A percentile compares a stretch with the other conserved stretches of the same genome.
Evolutionary conservation across 176 grass and related monocot genomes (phyloP).

Genomic region (Dendrocalamus sinicus): DNA sequence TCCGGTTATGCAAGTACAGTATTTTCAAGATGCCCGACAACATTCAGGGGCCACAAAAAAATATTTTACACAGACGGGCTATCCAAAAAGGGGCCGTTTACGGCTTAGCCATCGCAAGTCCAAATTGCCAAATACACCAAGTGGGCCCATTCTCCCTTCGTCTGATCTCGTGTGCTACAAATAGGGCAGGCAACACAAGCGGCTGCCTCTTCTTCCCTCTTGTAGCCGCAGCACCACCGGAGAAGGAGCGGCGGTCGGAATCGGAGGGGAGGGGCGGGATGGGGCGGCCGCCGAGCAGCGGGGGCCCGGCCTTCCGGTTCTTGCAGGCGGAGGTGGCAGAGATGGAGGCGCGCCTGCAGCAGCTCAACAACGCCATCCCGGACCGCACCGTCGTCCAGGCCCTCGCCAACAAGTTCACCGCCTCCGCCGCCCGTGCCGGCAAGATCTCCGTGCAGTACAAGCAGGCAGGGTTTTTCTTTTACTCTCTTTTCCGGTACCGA

Average conservation of each 20-base stretch:
- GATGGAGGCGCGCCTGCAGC: conserved; percentile 84
- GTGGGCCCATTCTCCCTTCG: no score
- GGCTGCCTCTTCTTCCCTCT: background rate
- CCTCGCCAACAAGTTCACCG: conserved; percentile 87
- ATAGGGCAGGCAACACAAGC: no score
- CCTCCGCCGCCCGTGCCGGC: conserved; percentile 70
- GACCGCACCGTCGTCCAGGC: conserved; percentile 56
- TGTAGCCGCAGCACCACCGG: background rate
- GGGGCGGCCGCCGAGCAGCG: conserved; percentile 80
- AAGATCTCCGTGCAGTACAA: conserved; percentile 81
- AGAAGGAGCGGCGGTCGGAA: background rate
- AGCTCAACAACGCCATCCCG: conserved; percentile 80
- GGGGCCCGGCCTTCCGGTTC: conserved; percentile 83
- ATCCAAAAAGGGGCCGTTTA: no score
- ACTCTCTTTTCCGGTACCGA: background rate
- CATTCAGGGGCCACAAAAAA: no score
- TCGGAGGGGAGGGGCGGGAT: conserved; percentile 17
- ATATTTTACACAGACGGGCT: no score
- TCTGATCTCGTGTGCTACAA: no score
- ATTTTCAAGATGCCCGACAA: no score
- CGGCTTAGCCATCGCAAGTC: no score
- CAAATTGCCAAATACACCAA: no score
- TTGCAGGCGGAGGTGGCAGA: conserved; percentile 80
- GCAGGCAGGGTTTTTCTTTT: conserved; percentile 55
- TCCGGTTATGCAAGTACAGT: no score